Conservation (phyloP, 495 filamentous ascomycete species). For the Antarctomyces pellizariae region DNA sequence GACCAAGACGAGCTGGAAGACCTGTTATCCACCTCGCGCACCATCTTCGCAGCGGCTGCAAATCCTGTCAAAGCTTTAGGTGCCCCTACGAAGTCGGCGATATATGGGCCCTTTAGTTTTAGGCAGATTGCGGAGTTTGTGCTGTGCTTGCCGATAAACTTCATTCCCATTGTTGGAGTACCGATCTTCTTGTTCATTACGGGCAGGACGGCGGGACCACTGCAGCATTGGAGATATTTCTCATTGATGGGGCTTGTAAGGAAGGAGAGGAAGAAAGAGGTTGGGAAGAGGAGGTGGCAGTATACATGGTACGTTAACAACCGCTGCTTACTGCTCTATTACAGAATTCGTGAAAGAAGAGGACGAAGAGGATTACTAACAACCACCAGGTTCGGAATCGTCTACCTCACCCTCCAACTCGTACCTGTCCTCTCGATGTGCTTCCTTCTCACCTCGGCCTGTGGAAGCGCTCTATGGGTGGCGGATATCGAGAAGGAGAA, state of each 20-base stretch:
- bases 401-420: constrained; percentile 38
- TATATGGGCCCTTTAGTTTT: constrained; percentile 43
- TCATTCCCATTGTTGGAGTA: constrained; percentile 70
- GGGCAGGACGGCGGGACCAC: constrained; percentile 29
- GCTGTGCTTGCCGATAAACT: constrained; percentile 62
- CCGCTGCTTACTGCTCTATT: too few species aligned
- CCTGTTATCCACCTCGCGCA: constrained; percentile 46
- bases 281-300: constrained; percentile 44
- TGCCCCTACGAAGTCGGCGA: constrained; percentile 40
- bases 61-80: constrained; percentile 51
- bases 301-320: constrained; percentile 20
- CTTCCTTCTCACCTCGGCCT: constrained; percentile 56
- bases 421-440: constrained; percentile 68
- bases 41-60: constrained; percentile 34
- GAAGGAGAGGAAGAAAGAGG: constrained; percentile 35
- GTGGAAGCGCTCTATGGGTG: constrained; percentile 76
- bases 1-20: constrained; percentile 25
- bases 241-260: constrained; percentile 49
- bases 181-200: constrained; percentile 54
- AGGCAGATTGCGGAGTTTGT: constrained; percentile 61
- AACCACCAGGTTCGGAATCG: constrained; percentile 21
- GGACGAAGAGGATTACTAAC: constrained; percentile 4
- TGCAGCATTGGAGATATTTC: constrained; percentile 50
- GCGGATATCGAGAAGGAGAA: constrained; percentile 25
- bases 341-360: not conserved